phyloP scores from a whole-genome alignment of 345 rosid species.

The Citrus australasica region DNA sequence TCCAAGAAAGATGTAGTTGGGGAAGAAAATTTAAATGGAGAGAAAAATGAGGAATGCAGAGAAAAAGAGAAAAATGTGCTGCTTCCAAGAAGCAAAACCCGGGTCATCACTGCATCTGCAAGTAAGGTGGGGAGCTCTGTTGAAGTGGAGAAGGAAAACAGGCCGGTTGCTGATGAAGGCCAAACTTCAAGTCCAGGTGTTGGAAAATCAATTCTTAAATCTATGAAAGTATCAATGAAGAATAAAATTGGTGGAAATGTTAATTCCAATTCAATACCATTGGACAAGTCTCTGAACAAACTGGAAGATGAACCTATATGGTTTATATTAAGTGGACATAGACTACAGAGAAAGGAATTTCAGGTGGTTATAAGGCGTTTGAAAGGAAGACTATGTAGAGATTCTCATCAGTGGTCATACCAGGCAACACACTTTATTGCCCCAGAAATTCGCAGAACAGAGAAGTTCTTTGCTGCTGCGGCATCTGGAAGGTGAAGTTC shows the following conservation, averaged over 20 bases:
- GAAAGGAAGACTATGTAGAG: slow-evolving; percentile 75
- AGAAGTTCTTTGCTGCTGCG: slow-evolving; percentile 66
- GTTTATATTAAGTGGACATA: slow-evolving; percentile 75
- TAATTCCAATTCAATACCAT: slow-evolving; percentile 17
- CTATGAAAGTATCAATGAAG: slow-evolving; percentile 23
- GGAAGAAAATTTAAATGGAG: slow-evolving; percentile 10
- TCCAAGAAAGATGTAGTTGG: slow-evolving; percentile 20
- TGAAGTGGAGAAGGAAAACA: slow-evolving; percentile 41
- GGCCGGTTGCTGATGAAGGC: slow-evolving; percentile 25
- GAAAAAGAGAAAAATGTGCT: slow-evolving; percentile 20
- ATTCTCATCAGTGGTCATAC: slow-evolving; percentile 97
- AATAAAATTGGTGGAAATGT: slow-evolving; percentile 22
- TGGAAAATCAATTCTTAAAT: slow-evolving; percentile 24
- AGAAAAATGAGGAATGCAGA: slow-evolving; percentile 16
- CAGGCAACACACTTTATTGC: slow-evolving; percentile 90
- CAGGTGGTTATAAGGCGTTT: slow-evolving; percentile 59
- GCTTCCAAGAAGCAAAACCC: slow-evolving; percentile 9
- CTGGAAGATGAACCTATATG: slow-evolving; percentile 36
- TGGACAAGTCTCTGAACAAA: slow-evolving; percentile 18
- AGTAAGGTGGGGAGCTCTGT: slow-evolving; percentile 13
- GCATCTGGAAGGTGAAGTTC: slow-evolving; percentile 51
- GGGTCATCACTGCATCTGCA: slow-evolving; percentile 7
- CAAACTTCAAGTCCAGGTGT: slow-evolving; percentile 15
- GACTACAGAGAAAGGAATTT: slow-evolving; percentile 65
- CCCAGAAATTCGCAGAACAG: slow-evolving; percentile 76